phyloP scores from a whole-genome alignment of 1,284 basidiomycete species.

The Irpex rosettiformis region DNA sequence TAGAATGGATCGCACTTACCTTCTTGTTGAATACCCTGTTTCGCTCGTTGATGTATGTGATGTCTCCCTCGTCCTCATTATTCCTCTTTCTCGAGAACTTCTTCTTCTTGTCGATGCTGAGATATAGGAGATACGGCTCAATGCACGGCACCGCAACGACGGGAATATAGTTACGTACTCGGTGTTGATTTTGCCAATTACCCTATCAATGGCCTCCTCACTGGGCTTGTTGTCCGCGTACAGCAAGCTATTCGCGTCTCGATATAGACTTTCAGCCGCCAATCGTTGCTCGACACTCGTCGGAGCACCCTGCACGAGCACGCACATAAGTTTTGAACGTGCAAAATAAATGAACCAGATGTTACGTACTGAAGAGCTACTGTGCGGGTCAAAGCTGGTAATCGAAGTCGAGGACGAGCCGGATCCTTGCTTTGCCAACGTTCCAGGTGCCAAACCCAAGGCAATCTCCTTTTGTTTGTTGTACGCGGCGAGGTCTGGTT shows the following conservation, averaged over 20 bases:
- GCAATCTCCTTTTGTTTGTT: conserved; percentile 85
- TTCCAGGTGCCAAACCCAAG: conserved; percentile 66
- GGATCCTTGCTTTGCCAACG: conserved; percentile 43
- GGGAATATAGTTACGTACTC: conserved; percentile 62
- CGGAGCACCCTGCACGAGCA: conserved; percentile 41
- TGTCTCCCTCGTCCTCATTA: conserved; percentile 92
- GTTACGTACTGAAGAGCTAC: conserved; percentile 37
- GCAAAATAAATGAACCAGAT: not conserved
- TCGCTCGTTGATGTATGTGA: conserved; percentile 99
- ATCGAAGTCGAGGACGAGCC: conserved; percentile 37
- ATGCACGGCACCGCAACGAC: not conserved
- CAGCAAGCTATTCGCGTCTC: conserved; percentile 85
- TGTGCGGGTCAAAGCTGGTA: conserved; percentile 48
- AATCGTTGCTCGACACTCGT: conserved; percentile 61
- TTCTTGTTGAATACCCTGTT: conserved; percentile 99
- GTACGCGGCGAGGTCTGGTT: conserved; percentile 84
- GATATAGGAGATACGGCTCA: conserved; percentile 3
- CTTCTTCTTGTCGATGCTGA: conserved; percentile 80
- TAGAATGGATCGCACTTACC: conserved; percentile 50
- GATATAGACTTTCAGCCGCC: conserved; percentile 79
- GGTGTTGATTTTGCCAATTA: conserved; percentile 88
- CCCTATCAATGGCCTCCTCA: conserved; percentile 92
- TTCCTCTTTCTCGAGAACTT: conserved; percentile 85
- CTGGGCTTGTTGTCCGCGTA: conserved; percentile 94
- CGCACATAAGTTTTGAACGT: not conserved